Percentiles rank a stretch among this genome's conserved stretches.
These are phyloP conservation scores for Chlorella vulgaris DNA, from an alignment of 139 green algal genomes.

Conservation along the genomic window DNA sequence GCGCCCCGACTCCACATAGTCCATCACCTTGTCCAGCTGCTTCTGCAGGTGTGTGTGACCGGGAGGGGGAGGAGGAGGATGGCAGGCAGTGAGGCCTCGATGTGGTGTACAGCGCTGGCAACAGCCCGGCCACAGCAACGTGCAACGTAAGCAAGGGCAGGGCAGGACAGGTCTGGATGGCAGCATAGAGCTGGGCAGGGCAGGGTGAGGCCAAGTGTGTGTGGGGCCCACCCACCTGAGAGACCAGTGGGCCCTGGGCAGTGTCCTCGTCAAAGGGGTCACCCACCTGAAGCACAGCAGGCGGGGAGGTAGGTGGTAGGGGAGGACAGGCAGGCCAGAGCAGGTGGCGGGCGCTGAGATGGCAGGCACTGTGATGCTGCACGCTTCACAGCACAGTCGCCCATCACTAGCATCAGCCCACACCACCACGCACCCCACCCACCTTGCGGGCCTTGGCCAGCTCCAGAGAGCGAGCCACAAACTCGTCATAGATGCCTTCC, in stretches of 20 bases:
- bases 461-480: constrained; percentile 20
- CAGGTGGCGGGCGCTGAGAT: too few relatives aligned
- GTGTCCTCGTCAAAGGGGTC: constrained; percentile 58
- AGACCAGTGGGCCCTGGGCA: constrained; percentile 54
- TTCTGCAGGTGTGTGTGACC: constrained; percentile 29
- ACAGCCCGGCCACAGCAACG: too few relatives aligned
- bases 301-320: too few relatives aligned
- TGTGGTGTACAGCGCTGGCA: too few relatives aligned
- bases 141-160: too few relatives aligned
- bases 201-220: background rate
- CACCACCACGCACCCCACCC: constrained; percentile 15
- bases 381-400: too few relatives aligned
- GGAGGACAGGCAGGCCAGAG: too few relatives aligned
- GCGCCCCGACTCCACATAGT: constrained; percentile 58
- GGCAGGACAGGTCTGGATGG: background rate
- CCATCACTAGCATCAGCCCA: background rate
- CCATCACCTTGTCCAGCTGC: constrained; percentile 67
- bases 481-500: constrained; percentile 36
- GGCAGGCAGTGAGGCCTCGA: too few relatives aligned
- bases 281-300: constrained; percentile 30
- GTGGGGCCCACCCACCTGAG: constrained; percentile 2
- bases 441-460: constrained; percentile 58
- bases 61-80: background rate
- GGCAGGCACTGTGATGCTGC: too few relatives aligned
- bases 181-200: background rate